A percentile compares a stretch with the other conserved stretches of the same genome.
These are phyloP conservation scores for Priceomyces carsonii DNA, from an alignment of 805 yeast species.

Conservation along the genomic window DNA sequence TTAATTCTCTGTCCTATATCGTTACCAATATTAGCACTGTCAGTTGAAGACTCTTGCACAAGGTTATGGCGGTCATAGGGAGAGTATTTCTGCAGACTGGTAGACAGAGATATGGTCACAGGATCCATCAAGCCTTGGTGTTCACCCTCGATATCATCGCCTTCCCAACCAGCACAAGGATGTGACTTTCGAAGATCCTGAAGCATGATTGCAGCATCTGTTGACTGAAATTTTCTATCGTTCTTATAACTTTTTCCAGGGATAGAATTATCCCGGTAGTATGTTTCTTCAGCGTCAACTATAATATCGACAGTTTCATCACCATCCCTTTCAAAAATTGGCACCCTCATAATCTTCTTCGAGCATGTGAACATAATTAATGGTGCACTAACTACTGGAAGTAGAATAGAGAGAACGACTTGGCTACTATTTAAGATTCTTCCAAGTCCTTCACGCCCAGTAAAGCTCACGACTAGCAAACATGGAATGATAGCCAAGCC, in stretches of 20 bases:
- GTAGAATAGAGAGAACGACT: constrained; percentile 74
- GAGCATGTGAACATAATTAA: constrained; percentile 77
- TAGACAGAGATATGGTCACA: no score
- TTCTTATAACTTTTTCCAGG: not conserved
- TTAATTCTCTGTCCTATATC: constrained; percentile 27
- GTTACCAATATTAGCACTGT: constrained; percentile 13
- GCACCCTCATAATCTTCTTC: constrained; percentile 64
- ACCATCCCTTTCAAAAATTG: constrained; percentile 31
- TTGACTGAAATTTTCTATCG: constrained; percentile 25
- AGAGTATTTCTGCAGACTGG: no score
- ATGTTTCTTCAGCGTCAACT: constrained; percentile 11
- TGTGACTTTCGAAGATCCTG: constrained; percentile 41
- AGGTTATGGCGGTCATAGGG: constrained; percentile 1
- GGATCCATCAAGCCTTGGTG: constrained; percentile 15
- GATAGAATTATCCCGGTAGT: constrained; percentile 1
- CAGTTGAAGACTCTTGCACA: not conserved
- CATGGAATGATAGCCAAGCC: constrained; percentile 86
- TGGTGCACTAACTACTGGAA: constrained; percentile 90
- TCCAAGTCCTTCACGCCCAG: constrained; percentile 83
- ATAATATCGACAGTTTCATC: constrained; percentile 25
- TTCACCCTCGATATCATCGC: constrained; percentile 28
- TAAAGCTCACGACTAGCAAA: constrained; percentile 63
- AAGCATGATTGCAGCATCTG: constrained; percentile 42
- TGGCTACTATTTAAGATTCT: constrained; percentile 77
- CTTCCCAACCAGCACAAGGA: constrained; percentile 45